Base-by-base conservation (phyloP, 2,329 filamentous ascomycete genomes). In the Fonsecaea monophora region DNA sequence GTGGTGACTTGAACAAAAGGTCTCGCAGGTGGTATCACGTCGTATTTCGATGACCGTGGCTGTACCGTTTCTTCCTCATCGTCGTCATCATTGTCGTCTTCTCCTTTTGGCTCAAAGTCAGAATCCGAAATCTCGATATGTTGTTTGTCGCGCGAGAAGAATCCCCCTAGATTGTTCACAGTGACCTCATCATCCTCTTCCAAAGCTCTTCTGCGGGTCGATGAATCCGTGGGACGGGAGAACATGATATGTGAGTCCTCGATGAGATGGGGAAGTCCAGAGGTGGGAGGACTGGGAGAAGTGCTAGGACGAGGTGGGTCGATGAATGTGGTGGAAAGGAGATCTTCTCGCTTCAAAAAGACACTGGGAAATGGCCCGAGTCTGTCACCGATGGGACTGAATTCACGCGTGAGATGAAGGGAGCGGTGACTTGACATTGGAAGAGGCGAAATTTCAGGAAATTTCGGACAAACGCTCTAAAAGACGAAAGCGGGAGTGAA, bases 1-100 rank as follows among this genome's bases (percentile, higher is more conserved):
- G 18, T 3, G 3, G 4, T 12, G 45, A 9, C 7, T 25, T 25
- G 18, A 10, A 9, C 13, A 4, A 21, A 50, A 12, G 2, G 45
- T 12, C 18, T 45, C 42, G 42, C 25, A 15, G 59, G 59, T 32
- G 59, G 59, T 40, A 53, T 61, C 32, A 53, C 45, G 21, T 61
- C 25, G 32, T 61, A 53, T 15, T 53, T 61, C 7, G 59, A 61
- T 6, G 45, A 7, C 40, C 35, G 50, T 18, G 6, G 15, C 45
- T 42, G 18, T 53, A 25, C 45, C 21, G 45, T 61, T n/a, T 30
- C 59, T 6, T 34, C n/a, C 10, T 48, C 40, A 18, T 50, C 15
- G 1, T 45, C 57, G 9, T 60, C n/a, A 3, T 25, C 25, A 2
- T 25, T 3, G 25, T 21, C 45, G 8, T 18, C 32, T 2, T 53